Base-by-base conservation (phyloP, 192 early-diverging fungal genomes). In the Backusella luteola region DNA sequence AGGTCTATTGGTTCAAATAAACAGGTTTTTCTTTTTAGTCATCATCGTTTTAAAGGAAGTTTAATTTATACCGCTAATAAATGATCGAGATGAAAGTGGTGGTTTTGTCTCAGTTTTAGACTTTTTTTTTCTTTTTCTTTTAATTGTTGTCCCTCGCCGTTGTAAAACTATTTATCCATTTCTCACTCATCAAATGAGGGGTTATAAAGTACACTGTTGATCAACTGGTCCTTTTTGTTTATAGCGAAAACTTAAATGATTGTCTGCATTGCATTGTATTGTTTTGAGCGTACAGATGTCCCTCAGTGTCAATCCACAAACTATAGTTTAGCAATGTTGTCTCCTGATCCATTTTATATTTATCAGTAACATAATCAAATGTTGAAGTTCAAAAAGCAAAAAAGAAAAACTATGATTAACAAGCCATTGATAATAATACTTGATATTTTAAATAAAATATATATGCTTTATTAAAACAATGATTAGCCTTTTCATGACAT, bases 31-130 rank as follows among this genome's bases (percentile, higher is more conserved):
- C 3, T 17, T 19, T 17, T 46, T 19, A 4, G 7, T 42, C 7
- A 12, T 42, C 7, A 42, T 42, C 38, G 38, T 19, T 49, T 19
- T 49, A 0, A n/a, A 49, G 17, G 46, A 49, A 49, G n/a, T 6
- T 19, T 4, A 29, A 8, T n/a, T n/a, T 49, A 49, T 49, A 49
- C 23, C 53, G 53, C 23, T 4, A 23, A 9, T 12, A 12, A 63
- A 29, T 14, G 15, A 19, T n/a, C 17, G 49, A 52, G 49, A 52
- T 52, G 19, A 21, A 53, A 21, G n/a, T 53, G 19, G 21, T 59
- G 53, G 53, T 23, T 23, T 26, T 59, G 53, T 59, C 56, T 59
- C 56, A 59, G 56, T 59, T 59, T 59, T 59, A 59, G 56, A 59
- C 21, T 59, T 8, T 49, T 6, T 1, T 7, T 49, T 49, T 49